Percentiles rank a stretch among this genome's conserved stretches.
Conservation (phyloP, 192 early-diverging fungal genomes). For the Entomortierella beljakovae region DNA sequence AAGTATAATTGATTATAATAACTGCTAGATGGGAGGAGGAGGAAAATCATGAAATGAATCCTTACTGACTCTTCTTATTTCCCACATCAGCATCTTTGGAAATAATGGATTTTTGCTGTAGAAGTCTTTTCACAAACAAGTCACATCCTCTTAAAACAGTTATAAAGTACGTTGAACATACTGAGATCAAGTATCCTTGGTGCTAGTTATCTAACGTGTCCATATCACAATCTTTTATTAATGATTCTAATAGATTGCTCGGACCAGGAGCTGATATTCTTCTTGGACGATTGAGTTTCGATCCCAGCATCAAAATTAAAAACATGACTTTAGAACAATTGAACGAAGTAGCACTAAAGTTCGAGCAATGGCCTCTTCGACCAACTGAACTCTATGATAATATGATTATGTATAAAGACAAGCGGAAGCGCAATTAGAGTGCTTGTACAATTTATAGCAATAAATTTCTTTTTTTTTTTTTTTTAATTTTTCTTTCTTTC, state of each 20-base stretch:
- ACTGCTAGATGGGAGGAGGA: not conserved
- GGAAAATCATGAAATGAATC: not conserved
- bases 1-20: not conserved
- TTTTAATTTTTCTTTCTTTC: not conserved
- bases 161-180: conserved; percentile 26
- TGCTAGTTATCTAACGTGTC: not conserved
- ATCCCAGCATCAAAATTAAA: conserved; percentile 52
- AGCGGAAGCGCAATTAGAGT: conserved; percentile 4
- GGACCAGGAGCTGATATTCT: conserved; percentile 68
- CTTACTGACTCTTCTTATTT: not conserved
- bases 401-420: conserved; percentile 46
- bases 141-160: conserved; percentile 31
- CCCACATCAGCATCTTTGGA: conserved; percentile 29
- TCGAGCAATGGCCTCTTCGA: conserved; percentile 66
- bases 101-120: conserved; percentile 32
- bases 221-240: not conserved
- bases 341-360: conserved; percentile 61
- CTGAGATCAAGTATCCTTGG: not conserved
- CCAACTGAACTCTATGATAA: conserved; percentile 61
- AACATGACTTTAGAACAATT: conserved; percentile 59
- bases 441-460: not conserved
- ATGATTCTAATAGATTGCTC: conserved; percentile 40
- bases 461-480: not conserved
- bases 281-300: conserved; percentile 57
- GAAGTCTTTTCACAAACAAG: conserved; percentile 48